A percentile compares a stretch with the other conserved stretches of the same genome.
These are phyloP conservation scores for Vitrella brassicaformis DNA, from an alignment of 73 alveolate genomes.

Conservation along the genomic window DNA sequence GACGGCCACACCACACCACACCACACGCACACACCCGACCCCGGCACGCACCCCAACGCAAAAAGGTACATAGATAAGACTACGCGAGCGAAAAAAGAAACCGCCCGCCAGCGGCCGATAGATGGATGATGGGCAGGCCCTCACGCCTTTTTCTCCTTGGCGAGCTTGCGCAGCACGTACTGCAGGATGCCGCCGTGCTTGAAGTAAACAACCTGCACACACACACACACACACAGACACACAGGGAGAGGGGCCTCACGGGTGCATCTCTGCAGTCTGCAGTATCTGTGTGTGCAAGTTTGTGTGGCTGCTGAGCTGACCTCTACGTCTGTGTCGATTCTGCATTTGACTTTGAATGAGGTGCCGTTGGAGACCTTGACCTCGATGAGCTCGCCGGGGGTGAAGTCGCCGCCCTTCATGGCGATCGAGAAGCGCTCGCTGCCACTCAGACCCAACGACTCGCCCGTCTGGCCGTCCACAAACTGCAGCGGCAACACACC, in stretches of 20 bases:
- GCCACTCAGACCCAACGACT: conserved; percentile 60
- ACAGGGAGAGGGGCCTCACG: no score
- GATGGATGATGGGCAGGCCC: no score
- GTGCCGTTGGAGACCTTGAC: conserved; percentile 50
- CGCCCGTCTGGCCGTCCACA: conserved; percentile 65
- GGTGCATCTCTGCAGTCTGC: no score
- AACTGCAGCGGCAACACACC: conserved; percentile 78
- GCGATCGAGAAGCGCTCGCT: conserved; percentile 48
- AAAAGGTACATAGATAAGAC: no score
- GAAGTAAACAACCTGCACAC: conserved; percentile 63
- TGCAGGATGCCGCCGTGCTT: conserved; percentile 74
- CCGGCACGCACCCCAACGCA: no score
- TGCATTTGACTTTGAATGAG: conserved; percentile 41
- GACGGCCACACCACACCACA: no score
- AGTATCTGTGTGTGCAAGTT: no score
- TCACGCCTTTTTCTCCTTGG: not conserved
- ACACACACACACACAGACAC: no score
- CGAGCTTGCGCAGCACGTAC: conserved; percentile 69
- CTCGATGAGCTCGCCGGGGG: conserved; percentile 31
- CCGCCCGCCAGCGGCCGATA: no score
- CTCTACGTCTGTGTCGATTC: conserved; percentile 79
- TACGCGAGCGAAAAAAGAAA: no score
- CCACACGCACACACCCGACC: no score
- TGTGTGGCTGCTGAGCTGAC: no score
- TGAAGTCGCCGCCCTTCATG: conserved; percentile 41